Evolutionary conservation across 164 flowering plant genomes (phyloP).

Genomic region (Vitis vinifera): DNA sequence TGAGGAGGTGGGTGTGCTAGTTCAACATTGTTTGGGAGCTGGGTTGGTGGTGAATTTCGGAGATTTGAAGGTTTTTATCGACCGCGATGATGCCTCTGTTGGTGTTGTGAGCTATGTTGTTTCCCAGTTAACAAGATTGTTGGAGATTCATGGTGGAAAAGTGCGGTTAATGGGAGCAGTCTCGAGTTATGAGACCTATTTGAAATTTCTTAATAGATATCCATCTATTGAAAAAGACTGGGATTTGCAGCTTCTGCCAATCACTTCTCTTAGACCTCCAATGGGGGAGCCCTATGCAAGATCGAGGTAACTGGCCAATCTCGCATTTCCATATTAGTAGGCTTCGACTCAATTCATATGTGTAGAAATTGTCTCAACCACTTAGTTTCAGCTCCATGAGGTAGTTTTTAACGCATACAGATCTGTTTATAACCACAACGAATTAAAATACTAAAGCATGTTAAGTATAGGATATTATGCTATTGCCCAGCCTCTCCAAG

Average conservation of each 20-base stretch:
- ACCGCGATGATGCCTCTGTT: slow-evolving; percentile 7
- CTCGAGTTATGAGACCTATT: slow-evolving; percentile 58
- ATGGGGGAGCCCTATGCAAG: slow-evolving; percentile 44
- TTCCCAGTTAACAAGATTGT: slow-evolving; percentile 39
- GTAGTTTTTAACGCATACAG: too few relatives aligned
- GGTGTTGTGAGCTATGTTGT: slow-evolving; percentile 41
- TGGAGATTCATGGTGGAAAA: slow-evolving; percentile 42
- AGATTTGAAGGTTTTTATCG: slow-evolving; percentile 55
- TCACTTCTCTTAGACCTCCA: slow-evolving; percentile 55
- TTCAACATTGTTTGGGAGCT: slow-evolving; percentile 30
- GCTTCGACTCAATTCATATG: too few relatives aligned
- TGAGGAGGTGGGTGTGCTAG: slow-evolving; percentile 39
- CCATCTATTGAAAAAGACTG: slow-evolving; percentile 83
- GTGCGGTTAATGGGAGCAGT: slow-evolving; percentile 75
- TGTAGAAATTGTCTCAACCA: too few relatives aligned
- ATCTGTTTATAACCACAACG: too few relatives aligned
- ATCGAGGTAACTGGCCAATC: slow-evolving; percentile 49
- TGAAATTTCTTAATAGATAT: slow-evolving; percentile 53
- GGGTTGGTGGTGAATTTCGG: slow-evolving; percentile 71
- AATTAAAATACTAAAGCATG: too few relatives aligned
- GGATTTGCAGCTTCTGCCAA: slow-evolving; percentile 79
- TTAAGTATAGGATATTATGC: too few relatives aligned
- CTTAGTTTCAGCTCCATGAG: too few relatives aligned
- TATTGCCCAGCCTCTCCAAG: too few relatives aligned
- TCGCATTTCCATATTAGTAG: neutral